phyloP scores from a whole-genome alignment of 2,329 filamentous ascomycete species.

The Sporothrix curviconia region DNA sequence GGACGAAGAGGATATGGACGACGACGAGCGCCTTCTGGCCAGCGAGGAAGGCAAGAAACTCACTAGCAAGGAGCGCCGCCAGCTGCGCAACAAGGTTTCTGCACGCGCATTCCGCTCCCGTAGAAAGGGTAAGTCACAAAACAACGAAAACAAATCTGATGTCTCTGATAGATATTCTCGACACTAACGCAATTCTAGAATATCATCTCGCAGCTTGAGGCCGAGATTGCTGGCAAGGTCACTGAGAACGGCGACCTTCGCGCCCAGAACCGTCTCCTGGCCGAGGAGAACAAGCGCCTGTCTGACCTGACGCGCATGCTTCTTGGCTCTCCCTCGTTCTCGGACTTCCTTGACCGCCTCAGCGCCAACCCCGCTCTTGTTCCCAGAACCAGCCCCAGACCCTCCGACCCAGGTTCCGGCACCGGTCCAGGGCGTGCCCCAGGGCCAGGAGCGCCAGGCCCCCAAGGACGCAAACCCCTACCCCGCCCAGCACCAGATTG shows the following conservation, averaged over 20 bases:
- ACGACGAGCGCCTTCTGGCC: constrained; percentile 87
- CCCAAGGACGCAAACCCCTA: constrained; percentile 64
- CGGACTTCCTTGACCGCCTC: constrained; percentile 67
- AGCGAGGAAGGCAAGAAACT: constrained; percentile 98
- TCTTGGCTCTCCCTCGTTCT: constrained; percentile 74
- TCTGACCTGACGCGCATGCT: constrained; percentile 75
- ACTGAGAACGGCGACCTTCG: constrained; percentile 78
- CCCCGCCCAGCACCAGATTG: constrained; percentile 57
- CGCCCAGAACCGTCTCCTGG: constrained; percentile 70
- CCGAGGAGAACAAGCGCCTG: constrained; percentile 78
- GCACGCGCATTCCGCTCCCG: constrained; percentile 96
- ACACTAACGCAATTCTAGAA: constrained; percentile 60
- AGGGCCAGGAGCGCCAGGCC: constrained; percentile 34
- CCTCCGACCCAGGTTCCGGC: background rate
- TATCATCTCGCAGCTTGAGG: constrained; percentile 93
- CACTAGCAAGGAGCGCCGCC: constrained; percentile 93
- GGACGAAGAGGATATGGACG: constrained; percentile 98
- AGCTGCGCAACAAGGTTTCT: constrained; percentile 98
- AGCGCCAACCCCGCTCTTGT: constrained; percentile 48
- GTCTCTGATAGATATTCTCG: background rate
- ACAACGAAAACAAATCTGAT: background rate
- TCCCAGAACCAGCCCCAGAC: constrained; percentile 29
- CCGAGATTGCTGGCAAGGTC: constrained; percentile 75
- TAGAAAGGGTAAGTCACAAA: constrained; percentile 74
- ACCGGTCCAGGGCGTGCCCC: constrained; percentile 30